These are phyloP conservation scores for Aspergillus pseudotamarii DNA, from an alignment of 2,329 filamentous ascomycete species.

Conservation along the genomic window DNA sequence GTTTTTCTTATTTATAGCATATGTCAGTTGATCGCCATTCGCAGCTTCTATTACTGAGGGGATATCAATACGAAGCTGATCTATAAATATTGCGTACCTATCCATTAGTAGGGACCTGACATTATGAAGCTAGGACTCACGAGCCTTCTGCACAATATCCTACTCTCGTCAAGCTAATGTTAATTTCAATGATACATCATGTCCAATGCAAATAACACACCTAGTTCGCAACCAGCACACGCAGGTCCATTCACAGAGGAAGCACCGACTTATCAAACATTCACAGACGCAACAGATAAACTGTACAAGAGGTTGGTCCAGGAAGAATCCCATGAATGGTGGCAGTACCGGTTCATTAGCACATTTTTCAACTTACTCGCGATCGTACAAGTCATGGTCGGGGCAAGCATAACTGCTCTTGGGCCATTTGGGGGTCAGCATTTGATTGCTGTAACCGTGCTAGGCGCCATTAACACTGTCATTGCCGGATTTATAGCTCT, in stretches of 20 bases:
- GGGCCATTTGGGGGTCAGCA: background rate
- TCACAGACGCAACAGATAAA: background rate
- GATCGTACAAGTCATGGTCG: background rate
- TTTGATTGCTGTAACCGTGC: background rate
- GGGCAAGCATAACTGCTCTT: background rate
- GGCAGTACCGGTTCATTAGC: background rate
- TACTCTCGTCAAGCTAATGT: background rate
- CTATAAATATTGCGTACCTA: background rate
- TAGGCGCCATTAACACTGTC: conserved; percentile 6
- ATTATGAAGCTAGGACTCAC: background rate
- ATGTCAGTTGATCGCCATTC: background rate
- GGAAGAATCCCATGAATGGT: background rate
- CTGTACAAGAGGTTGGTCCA: background rate
- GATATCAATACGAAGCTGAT: background rate
- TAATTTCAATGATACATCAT: background rate
- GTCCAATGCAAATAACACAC: background rate
- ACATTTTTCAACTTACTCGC: background rate
- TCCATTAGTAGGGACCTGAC: background rate
- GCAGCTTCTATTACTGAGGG: background rate
- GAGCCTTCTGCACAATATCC: background rate
- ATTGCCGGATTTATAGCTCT: conserved; percentile 8
- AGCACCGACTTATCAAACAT: background rate
- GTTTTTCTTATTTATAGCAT: background rate
- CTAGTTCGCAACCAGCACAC: background rate
- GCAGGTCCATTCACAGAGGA: background rate